These are phyloP conservation scores for Quercus lobata DNA, from an alignment of 331 rosid species.

Conservation along the genomic window DNA sequence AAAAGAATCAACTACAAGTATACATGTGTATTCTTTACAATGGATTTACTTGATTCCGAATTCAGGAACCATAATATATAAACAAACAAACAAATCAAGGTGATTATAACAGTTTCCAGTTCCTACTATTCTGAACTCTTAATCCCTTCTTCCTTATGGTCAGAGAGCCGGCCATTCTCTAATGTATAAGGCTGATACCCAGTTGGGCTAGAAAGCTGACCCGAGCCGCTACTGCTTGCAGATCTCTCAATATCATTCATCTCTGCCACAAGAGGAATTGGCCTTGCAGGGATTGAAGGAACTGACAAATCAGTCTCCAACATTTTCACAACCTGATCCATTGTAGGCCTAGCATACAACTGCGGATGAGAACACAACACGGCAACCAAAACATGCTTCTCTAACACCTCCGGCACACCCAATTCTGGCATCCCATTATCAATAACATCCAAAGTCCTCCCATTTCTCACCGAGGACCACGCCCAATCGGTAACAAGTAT, in stretches of 20 bases:
- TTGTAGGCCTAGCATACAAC: constrained; percentile 85
- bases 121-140: constrained; percentile 13
- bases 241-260: constrained; percentile 67
- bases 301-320: constrained; percentile 65
- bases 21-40: constrained; percentile 35
- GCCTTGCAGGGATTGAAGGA: constrained; percentile 68
- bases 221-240: constrained; percentile 48
- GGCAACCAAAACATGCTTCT: constrained; percentile 75
- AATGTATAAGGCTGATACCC: constrained; percentile 49
- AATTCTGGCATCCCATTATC: constrained; percentile 64
- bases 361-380: constrained; percentile 93
- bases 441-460: constrained; percentile 58
- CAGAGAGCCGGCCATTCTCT: constrained; percentile 28
- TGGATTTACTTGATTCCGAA: constrained; percentile 5
- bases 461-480: constrained; percentile 69
- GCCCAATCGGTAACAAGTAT: constrained; percentile 83
- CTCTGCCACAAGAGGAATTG: constrained; percentile 66
- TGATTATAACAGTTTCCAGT: constrained; percentile 1
- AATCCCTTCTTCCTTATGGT: constrained; percentile 29
- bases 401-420: constrained; percentile 51
- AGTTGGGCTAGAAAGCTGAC: constrained; percentile 41
- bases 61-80: constrained; percentile 19
- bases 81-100: constrained; percentile 32
- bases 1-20: constrained; percentile 26
- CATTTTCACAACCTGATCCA: constrained; percentile 94